Evolutionary conservation across 495 filamentous ascomycete species (phyloP).

Genomic region (Apiosordaria backusii): DNA sequence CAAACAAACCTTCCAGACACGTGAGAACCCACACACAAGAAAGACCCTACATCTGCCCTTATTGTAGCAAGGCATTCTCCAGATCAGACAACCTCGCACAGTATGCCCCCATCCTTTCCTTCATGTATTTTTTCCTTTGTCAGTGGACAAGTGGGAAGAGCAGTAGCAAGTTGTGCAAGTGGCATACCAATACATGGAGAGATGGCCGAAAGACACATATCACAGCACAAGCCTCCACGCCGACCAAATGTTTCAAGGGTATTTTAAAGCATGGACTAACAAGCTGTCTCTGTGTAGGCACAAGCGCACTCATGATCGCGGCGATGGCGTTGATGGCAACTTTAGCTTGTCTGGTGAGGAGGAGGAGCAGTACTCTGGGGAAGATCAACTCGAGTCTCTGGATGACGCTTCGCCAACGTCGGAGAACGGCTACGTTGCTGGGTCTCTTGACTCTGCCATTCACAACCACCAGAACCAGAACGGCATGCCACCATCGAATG

Average conservation of each 20-base stretch:
- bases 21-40: slow-evolving; percentile 99
- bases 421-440: slow-evolving; percentile 49
- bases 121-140: slow-evolving; percentile 33
- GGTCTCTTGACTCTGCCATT: slow-evolving; percentile 41
- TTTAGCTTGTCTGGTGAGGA: slow-evolving; percentile 69
- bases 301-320: slow-evolving; percentile 88
- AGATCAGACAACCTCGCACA: slow-evolving; percentile 98
- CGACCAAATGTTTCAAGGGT: slow-evolving; percentile 22
- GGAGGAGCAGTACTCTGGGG: slow-evolving; percentile 63
- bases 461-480: slow-evolving; percentile 31
- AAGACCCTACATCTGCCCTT: slow-evolving; percentile 92
- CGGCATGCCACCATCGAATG: slow-evolving; percentile 30
- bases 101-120: slow-evolving; percentile 55
- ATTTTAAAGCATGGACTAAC: slow-evolving; percentile 32
- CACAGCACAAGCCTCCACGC: slow-evolving; percentile 34
- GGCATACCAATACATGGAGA: slow-evolving; percentile 27
- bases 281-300: slow-evolving; percentile 56
- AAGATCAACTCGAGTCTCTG: slow-evolving; percentile 69
- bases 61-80: slow-evolving; percentile 98
- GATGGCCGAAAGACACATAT: slow-evolving; percentile 18
- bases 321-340: slow-evolving; percentile 65
- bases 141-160: slow-evolving; percentile 23
- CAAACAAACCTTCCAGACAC: slow-evolving; percentile 70
- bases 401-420: slow-evolving; percentile 71
- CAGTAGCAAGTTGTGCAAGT: slow-evolving; percentile 36